Evolutionary conservation across 345 rosid genomes (phyloP).

Genomic region (Microcos paniculata): DNA sequence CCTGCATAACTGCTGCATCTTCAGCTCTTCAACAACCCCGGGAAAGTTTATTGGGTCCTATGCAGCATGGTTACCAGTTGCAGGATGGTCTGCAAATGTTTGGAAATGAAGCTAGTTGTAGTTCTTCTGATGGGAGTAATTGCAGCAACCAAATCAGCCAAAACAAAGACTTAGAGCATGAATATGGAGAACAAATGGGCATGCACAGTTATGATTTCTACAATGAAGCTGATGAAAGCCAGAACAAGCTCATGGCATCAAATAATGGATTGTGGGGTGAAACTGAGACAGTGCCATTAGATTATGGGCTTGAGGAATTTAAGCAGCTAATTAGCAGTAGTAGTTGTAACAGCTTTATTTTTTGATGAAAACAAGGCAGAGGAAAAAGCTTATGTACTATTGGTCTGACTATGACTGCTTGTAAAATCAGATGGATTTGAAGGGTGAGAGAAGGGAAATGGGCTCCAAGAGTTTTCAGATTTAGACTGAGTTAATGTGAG

Average conservation of each 20-base stretch:
- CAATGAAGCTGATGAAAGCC: conserved; percentile 28
- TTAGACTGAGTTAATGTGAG: conserved; percentile 5
- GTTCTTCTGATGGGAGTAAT: conserved; percentile 67
- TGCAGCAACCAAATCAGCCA: conserved; percentile 38
- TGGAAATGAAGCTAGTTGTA: conserved; percentile 51
- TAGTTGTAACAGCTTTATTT: conserved; percentile 42
- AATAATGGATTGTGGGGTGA: conserved; percentile 26
- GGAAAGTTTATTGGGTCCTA: conserved; percentile 26
- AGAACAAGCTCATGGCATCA: conserved; percentile 22
- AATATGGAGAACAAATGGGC: conserved; percentile 26
- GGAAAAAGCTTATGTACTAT: conserved; percentile 50
- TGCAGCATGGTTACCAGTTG: conserved; percentile 28
- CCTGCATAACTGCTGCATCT: conserved; percentile 27
- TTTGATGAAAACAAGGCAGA: conserved; percentile 62
- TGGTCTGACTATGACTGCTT: conserved; percentile 34
- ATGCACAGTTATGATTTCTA: conserved; percentile 11
- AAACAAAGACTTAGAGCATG: conserved; percentile 30
- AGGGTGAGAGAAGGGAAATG: not conserved
- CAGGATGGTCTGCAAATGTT: conserved; percentile 28
- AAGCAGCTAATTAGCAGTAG: conserved; percentile 58
- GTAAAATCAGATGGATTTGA: conserved; percentile 35
- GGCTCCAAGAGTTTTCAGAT: conserved; percentile 21
- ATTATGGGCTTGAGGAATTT: conserved; percentile 78
- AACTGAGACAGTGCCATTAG: conserved; percentile 33
- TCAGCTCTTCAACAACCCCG: conserved; percentile 24